A percentile compares a stretch with the other conserved stretches of the same genome.
phyloP scores from a whole-genome alignment of 441 rosid genomes.

The Brassica balearica region DNA sequence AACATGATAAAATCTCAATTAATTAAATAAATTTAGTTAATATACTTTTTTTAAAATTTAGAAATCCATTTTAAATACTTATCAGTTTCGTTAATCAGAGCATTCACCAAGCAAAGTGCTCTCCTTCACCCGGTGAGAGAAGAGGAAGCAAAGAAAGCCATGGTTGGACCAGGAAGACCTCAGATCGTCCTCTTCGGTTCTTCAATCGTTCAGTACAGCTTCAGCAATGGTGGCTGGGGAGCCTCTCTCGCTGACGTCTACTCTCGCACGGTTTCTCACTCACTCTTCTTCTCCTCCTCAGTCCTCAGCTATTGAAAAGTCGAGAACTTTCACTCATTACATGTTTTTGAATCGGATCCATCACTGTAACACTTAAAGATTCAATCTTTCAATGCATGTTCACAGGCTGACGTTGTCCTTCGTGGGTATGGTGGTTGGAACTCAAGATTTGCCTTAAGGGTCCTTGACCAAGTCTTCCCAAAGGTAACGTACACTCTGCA shows the following conservation, averaged over 20 bases:
- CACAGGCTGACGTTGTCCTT: slow-evolving; percentile 76
- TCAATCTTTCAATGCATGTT: not conserved
- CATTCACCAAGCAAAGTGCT: not conserved
- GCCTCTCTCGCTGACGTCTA: slow-evolving; percentile 72
- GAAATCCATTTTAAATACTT: not conserved
- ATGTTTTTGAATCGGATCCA: not conserved
- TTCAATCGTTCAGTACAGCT: slow-evolving; percentile 80
- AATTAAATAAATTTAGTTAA: too few relatives aligned
- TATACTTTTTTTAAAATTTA: too few relatives aligned
- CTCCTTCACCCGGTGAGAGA: not conserved
- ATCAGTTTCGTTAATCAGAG: too few relatives aligned
- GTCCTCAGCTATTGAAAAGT: not conserved
- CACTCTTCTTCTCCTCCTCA: not conserved
- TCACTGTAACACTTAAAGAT: not conserved
- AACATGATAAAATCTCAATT: too few relatives aligned
- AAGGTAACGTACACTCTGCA: slow-evolving; percentile 56
- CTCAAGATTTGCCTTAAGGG: slow-evolving; percentile 66
- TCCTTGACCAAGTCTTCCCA: slow-evolving; percentile 73
- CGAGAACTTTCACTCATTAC: not conserved
- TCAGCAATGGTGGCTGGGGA: slow-evolving; percentile 70
- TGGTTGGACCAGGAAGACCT: slow-evolving; percentile 81
- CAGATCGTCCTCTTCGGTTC: slow-evolving; percentile 85
- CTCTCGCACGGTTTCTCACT: slow-evolving; percentile 64
- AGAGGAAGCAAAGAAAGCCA: slow-evolving; percentile 26
- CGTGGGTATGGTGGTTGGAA: slow-evolving; percentile 92